Evolutionary conservation across 2,329 filamentous ascomycete genomes (phyloP), one percentile per base, ranked within the genome.

Genomic region (Phialophora tarda): DNA sequence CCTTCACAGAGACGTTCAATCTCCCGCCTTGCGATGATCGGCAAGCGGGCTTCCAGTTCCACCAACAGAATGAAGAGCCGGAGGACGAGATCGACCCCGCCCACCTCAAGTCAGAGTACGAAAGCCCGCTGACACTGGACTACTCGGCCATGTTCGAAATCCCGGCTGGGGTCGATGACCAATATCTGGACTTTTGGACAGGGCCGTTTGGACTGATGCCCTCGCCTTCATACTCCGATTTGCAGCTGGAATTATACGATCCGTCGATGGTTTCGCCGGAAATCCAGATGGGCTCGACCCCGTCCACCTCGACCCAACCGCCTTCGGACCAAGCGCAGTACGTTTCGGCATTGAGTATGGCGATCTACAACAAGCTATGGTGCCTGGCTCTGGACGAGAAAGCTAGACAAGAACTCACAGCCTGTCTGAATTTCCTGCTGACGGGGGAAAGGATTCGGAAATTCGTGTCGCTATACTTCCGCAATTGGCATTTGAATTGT

Each of bases 401-500:
- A 32, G 70, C 76, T 3, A 78, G 81, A 32, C 75, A 78, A 26
- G 78, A 80, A 56, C 72, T 82, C 14, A 77, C 77, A 4, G 71
- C 75, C 10, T 76, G 77, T 44, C 71, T 81, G 3, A 77, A 77
- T 30, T 80, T 76, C 53, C 68, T 82, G 10, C 73, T 82, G 34
- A 80, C 77, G 0, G 78, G 79, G 0, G 74, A 75, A 0, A 77
- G 77, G 28, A 80, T 82, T 34, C 75, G 75, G 14, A 81, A 78
- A 64, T 81, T 79, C 62, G 71, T 80, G 3, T 71, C 73, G 1
- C 71, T 81, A 2, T 83, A 81, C 62, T 82, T 82, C 63, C 77
- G 77, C 44, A 78, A 77, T 64, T 82, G 81, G 77, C 80, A 83
- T 38, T 77, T 77, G 2, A 81, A 80, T 62, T 80, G 78, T 62